Evolutionary conservation across 768 basidiomycete genomes (phyloP).

Genomic region (Gloeostereum incarnatum): DNA sequence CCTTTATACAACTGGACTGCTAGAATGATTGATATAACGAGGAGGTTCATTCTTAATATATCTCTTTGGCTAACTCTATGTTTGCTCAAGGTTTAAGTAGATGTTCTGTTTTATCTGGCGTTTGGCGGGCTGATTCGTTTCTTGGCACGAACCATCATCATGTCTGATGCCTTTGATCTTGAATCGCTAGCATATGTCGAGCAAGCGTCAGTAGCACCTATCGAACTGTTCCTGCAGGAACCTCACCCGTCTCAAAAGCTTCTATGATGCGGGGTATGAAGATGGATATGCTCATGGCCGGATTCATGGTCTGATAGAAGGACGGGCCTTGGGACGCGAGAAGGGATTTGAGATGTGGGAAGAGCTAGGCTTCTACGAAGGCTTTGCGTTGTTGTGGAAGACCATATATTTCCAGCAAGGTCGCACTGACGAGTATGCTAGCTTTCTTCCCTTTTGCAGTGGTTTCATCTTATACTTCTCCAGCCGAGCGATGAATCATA

Average conservation of each 20-base stretch:
- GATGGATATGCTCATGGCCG: constrained; percentile 80
- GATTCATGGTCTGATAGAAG: constrained; percentile 86
- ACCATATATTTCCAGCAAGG: constrained; percentile 33
- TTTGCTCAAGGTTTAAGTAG: too few species aligned
- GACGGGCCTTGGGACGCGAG: constrained; percentile 76
- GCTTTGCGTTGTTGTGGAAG: constrained; percentile 68
- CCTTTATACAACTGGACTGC: too few species aligned
- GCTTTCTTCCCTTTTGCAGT: not conserved
- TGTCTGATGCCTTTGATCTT: constrained; percentile 46
- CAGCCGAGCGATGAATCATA: constrained; percentile 55
- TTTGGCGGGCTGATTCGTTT: too few species aligned
- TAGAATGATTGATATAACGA: too few species aligned
- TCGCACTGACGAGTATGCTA: constrained; percentile 37
- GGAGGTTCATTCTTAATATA: too few species aligned
- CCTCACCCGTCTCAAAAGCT: constrained; percentile 30
- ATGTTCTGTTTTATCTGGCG: too few species aligned
- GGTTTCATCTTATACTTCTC: not conserved
- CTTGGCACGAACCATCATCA: too few species aligned
- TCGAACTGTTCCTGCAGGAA: not conserved
- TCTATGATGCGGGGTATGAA: constrained; percentile 69
- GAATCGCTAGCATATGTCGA: constrained; percentile 53
- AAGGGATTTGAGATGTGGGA: constrained; percentile 97
- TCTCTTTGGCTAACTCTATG: too few species aligned
- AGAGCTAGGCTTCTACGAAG: constrained; percentile 89
- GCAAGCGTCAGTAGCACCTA: constrained; percentile 36